Evolutionary conservation across 257 asterid genomes (phyloP), one percentile per base, ranked within the genome.

Genomic region (Coffea eugenioides): DNA sequence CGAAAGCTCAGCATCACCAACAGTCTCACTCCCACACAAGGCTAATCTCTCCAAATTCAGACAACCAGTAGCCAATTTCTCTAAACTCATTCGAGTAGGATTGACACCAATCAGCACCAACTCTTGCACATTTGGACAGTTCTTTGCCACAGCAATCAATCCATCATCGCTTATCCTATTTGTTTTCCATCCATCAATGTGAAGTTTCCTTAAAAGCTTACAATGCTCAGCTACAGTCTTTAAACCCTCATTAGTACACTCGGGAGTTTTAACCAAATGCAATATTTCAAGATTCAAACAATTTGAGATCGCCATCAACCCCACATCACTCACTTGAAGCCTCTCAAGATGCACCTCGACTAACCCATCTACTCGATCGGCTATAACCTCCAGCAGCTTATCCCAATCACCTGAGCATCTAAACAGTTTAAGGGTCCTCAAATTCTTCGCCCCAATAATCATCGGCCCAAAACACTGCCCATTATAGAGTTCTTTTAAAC

Each of bases 381-480:
- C 80, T 20, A 91, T 80, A 61, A 80, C 83, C 80, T 88, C 97
- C 57, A 94, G 83, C 76, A 91, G 75, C 80, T 78, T 90, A 83
- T 94, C 96, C 98, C 98, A 94, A 89, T 94, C 96, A 6, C 97
- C 97, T 7, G 96, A 87, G 84, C 98, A 93, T 57, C 97, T 88
- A 77, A 94, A 90, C 70, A 94, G 72, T 89, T 90, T 94, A 86
- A 93, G 84, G 66, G 83, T 89, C 80, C 81, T 84, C 86, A 94
- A 84, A 76, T 88, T 90, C 82, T 82, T 93, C 0, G 97, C 87
- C 76, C 93, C 97, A 1, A 82, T 77, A 31, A 94, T 93, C 84
- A 94, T 62, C 20, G 95, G 95, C 78, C 92, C 93, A 57, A 94
- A 94, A 78, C 93, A 90, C 84, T 90, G 97, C 7, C 96, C 97